Evolutionary conservation across 1,284 basidiomycete species (phyloP).

Genomic region (Pascua guehoae): DNA sequence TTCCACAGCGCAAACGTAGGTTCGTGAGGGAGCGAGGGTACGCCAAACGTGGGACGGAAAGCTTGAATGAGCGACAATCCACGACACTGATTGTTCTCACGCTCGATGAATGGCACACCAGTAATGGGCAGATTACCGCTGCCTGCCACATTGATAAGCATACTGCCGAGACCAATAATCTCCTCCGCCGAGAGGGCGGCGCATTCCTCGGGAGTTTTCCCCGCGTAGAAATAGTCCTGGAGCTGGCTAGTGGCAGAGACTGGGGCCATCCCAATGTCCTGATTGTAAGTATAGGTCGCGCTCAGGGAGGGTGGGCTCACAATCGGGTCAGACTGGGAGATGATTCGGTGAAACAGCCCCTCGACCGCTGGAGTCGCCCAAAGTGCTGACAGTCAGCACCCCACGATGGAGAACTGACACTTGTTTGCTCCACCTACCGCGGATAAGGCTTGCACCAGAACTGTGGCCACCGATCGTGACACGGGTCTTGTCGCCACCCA

Average conservation of each 20-base stretch:
- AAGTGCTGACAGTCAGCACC: slow-evolving; percentile 51
- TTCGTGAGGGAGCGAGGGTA: slow-evolving; percentile 30
- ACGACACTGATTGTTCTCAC: slow-evolving; percentile 19
- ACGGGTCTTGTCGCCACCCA: slow-evolving; percentile 63
- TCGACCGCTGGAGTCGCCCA: slow-evolving; percentile 64
- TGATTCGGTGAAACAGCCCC: slow-evolving; percentile 66
- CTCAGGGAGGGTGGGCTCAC: slow-evolving; percentile 45
- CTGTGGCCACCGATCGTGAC: slow-evolving; percentile 86
- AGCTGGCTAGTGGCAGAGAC: too few species aligned
- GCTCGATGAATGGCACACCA: slow-evolving; percentile 26
- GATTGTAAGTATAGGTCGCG: too few species aligned
- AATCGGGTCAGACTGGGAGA: slow-evolving; percentile 73
- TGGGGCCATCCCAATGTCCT: too few species aligned
- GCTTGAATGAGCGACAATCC: slow-evolving; percentile 20
- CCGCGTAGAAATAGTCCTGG: slow-evolving; percentile 55
- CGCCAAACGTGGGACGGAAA: slow-evolving; percentile 34
- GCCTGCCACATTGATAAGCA: slow-evolving; percentile 26
- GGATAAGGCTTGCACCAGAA: slow-evolving; percentile 74
- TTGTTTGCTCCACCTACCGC: slow-evolving; percentile 45
- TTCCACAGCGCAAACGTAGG: slow-evolving; percentile 65
- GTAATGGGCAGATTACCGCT: slow-evolving; percentile 31
- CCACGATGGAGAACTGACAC: too few species aligned
- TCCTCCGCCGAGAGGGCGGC: slow-evolving; percentile 58
- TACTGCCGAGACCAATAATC: slow-evolving; percentile 52
- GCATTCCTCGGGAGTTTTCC: slow-evolving; percentile 34